These are phyloP conservation scores for Pythium aquatile DNA, from an alignment of 352 stramenopile species.

Conservation along the genomic window DNA sequence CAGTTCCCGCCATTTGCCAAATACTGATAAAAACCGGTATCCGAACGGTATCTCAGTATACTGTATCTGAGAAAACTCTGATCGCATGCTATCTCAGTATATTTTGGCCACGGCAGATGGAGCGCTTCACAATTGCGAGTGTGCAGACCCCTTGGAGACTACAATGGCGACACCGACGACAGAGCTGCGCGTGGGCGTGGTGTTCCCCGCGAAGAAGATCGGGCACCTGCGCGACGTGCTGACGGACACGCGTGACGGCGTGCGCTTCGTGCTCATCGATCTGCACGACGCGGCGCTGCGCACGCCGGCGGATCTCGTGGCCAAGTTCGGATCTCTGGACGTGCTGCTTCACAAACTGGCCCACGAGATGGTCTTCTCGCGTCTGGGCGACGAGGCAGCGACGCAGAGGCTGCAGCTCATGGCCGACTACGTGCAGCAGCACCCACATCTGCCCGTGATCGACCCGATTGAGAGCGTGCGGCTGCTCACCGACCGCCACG, in stretches of 20 bases:
- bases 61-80: neutral
- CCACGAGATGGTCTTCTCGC: slow-evolving; percentile 81
- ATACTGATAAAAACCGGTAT: neutral
- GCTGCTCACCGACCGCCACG: slow-evolving; percentile 67
- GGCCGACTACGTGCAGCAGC: slow-evolving; percentile 37
- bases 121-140: neutral
- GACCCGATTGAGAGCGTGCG: slow-evolving; percentile 68
- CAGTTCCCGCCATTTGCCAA: neutral
- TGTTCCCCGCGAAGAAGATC: slow-evolving; percentile 85
- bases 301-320: slow-evolving; percentile 34
- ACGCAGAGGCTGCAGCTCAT: slow-evolving; percentile 50
- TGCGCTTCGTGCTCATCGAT: slow-evolving; percentile 78
- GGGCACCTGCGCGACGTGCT: slow-evolving; percentile 70
- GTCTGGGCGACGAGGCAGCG: slow-evolving; percentile 46
- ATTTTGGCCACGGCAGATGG: neutral
- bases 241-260: slow-evolving; percentile 34
- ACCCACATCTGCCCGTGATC: slow-evolving; percentile 56
- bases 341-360: slow-evolving; percentile 79
- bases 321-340: slow-evolving; percentile 49
- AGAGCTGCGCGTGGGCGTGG: slow-evolving; percentile 61
- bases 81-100: neutral
- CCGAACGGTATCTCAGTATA: neutral
- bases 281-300: slow-evolving; percentile 41
- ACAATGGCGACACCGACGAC: neutral
- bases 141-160: neutral